Conservation (phyloP, 306 rosid genomes). For the Arachis hypogaea region DNA sequence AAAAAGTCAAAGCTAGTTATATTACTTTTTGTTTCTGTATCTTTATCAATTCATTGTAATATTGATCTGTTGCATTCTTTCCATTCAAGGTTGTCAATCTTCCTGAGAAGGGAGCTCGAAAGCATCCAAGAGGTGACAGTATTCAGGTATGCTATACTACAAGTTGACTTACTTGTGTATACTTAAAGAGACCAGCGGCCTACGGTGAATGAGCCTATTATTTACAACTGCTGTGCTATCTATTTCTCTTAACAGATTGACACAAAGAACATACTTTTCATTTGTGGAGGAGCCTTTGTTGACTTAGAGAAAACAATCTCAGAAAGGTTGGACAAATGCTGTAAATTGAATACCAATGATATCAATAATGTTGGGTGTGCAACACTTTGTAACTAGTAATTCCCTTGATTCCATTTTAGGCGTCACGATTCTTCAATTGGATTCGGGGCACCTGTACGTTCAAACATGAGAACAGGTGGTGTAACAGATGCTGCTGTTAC, state of each 20-base stretch:
- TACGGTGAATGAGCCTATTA: background rate
- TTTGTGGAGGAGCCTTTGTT: conserved; percentile 94
- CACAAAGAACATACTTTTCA: conserved; percentile 96
- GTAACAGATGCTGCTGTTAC: conserved; percentile 83
- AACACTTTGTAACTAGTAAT: conserved; percentile 26
- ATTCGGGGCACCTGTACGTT: conserved; percentile 93
- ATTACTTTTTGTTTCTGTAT: conserved; percentile 11
- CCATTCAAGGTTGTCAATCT: conserved; percentile 84
- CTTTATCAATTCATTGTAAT: conserved; percentile 16
- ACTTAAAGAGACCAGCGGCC: conserved; percentile 26
- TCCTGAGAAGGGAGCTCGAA: conserved; percentile 98
- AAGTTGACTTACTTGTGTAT: conserved; percentile 23
- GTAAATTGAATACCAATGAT: conserved; percentile 22
- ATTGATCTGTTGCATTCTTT: conserved; percentile 41
- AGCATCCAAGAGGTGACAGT: conserved; percentile 97
- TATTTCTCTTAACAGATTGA: conserved; percentile 70
- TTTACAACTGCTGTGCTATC: conserved; percentile 27
- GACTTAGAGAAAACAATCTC: conserved; percentile 99
- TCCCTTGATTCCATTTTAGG: conserved; percentile 50
- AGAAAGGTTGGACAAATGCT: conserved; percentile 70
- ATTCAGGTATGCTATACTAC: conserved; percentile 63
- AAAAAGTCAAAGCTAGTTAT: background rate
- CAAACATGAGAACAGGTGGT: conserved; percentile 85
- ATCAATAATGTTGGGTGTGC: conserved; percentile 5
- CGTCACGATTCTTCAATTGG: conserved; percentile 97